Conservation (phyloP, 1,139 yeast species). For the Nematodospora anomalae region DNA sequence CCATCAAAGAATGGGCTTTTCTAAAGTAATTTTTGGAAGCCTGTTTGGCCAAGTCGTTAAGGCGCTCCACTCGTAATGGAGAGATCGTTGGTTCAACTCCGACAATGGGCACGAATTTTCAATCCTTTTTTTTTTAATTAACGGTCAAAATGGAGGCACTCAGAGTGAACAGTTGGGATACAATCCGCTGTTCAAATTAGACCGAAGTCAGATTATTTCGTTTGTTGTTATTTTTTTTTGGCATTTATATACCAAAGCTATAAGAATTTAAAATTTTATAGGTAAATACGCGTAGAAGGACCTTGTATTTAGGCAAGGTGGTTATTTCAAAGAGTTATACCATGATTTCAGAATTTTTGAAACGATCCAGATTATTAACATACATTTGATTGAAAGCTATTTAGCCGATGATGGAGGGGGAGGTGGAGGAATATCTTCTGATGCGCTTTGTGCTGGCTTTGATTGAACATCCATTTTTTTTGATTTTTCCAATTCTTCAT, state of each 20-base stretch:
- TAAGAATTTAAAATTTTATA: too few species aligned
- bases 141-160: too few species aligned
- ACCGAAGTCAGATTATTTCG: too few species aligned
- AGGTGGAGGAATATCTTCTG: slow-evolving; percentile 22
- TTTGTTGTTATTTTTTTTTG: too few species aligned
- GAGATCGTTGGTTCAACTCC: slow-evolving; percentile 37
- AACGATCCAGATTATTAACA: too few species aligned
- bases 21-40: slow-evolving; percentile 18
- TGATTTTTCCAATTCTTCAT: slow-evolving; percentile 47
- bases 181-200: not conserved
- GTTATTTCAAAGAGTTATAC: too few species aligned
- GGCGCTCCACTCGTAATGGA: slow-evolving; percentile 52
- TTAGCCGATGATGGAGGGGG: slow-evolving; percentile 31
- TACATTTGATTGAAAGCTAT: too few species aligned
- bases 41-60: slow-evolving; percentile 57
- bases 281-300: too few species aligned
- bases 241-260: too few species aligned
- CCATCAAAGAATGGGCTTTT: not conserved
- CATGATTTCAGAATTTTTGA: too few species aligned
- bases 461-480: slow-evolving; percentile 31
- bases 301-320: too few species aligned
- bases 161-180: not conserved
- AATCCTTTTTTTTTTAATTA: slow-evolving; percentile 5
- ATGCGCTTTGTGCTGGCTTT: slow-evolving; percentile 4
- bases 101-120: slow-evolving; percentile 43